Base-by-base conservation (phyloP, 2,329 filamentous ascomycete genomes). In the Clonostachys solani region DNA sequence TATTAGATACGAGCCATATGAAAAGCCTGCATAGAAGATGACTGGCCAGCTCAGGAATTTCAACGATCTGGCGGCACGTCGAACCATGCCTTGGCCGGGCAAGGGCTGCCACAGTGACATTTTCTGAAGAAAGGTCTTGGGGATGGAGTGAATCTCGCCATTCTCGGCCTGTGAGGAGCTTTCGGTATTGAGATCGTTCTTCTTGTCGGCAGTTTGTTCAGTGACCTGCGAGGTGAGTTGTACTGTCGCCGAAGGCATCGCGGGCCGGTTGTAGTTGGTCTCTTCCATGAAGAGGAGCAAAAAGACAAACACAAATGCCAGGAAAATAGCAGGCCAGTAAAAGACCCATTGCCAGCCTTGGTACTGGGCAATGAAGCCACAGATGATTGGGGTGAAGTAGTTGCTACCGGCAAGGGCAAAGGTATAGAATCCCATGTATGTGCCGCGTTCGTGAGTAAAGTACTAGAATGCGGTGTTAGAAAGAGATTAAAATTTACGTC, bases 241-340 rank as follows among this genome's bases (percentile, higher is more conserved):
- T 72, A 74, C 10, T 57, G 52, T 4, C 59, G 56, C 33, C 55
- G 58, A 12, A 44, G 12, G 23, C 23, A 29, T 29, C 23, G 10
- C 23, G 23, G 23, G 29, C 42, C 74, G 65, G 40, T 69, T 61
- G 52, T 83, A 84, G 15, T 73, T 73, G 7, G 78, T 80, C 56
- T 84, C 80, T 52, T 83, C 80, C 50, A 81, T 77, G 54, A 83
- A 77, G 49, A 83, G 63, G 55, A 83, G 80, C 1, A 72, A 49
- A 33, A 72, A 64, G 1, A 69, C 40, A 13, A 63, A 63, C 5
- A 60, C 61, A 1, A 53, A 59, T 2, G 54, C 66, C 43, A 62
- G 61, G 46, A 72, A 67, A 33, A 72, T 65, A 3, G 62, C 61
- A 5, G 66, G 63, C 57, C 67, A 68, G 58, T 70, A 72, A 42